phyloP scores from a whole-genome alignment of 768 basidiomycete species.

The Rossbeevera mucosa region DNA sequence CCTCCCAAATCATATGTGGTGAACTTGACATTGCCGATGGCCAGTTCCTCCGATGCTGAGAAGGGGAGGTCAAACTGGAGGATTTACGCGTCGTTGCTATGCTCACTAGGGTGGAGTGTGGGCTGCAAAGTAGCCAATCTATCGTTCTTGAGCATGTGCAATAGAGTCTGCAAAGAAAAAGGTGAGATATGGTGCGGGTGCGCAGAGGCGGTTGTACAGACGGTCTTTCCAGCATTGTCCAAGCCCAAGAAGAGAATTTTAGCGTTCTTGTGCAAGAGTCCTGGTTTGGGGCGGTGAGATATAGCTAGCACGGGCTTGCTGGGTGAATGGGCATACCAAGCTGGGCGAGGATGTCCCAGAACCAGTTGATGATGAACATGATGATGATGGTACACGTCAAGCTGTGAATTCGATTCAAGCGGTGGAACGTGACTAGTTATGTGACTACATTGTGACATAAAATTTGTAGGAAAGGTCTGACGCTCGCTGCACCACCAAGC shows the following conservation, averaged over 20 bases:
- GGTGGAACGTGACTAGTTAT: conserved; percentile 20
- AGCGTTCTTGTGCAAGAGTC: conserved; percentile 94
- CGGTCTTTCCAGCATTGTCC: conserved; percentile 99
- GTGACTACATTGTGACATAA: conserved; percentile 9
- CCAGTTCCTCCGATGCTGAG: conserved; percentile 94
- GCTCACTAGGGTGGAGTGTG: conserved; percentile 93
- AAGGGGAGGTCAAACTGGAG: conserved; percentile 8
- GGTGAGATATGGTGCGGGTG: neutral
- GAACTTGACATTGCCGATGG: conserved; percentile 98
- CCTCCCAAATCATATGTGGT: conserved; percentile 98
- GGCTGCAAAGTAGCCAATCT: conserved; percentile 95
- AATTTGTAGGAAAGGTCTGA: conserved; percentile 59
- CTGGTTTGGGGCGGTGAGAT: conserved; percentile 35
- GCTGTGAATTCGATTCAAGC: conserved; percentile 1
- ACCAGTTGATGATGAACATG: conserved; percentile 92
- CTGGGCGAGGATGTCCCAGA: conserved; percentile 92
- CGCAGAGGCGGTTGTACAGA: conserved; percentile 35
- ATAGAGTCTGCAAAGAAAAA: conserved; percentile 59
- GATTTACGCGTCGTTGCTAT: neutral
- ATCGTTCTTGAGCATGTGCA: conserved; percentile 99
- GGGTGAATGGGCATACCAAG: conserved; percentile 58
- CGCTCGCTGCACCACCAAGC: conserved; percentile 50
- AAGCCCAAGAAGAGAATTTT: conserved; percentile 99
- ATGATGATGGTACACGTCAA: conserved; percentile 25
- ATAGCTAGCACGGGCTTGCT: neutral